Evolutionary conservation across 2,329 filamentous ascomycete species (phyloP), one percentile per base, ranked within the genome.

Genomic region (Fusarium setosum): DNA sequence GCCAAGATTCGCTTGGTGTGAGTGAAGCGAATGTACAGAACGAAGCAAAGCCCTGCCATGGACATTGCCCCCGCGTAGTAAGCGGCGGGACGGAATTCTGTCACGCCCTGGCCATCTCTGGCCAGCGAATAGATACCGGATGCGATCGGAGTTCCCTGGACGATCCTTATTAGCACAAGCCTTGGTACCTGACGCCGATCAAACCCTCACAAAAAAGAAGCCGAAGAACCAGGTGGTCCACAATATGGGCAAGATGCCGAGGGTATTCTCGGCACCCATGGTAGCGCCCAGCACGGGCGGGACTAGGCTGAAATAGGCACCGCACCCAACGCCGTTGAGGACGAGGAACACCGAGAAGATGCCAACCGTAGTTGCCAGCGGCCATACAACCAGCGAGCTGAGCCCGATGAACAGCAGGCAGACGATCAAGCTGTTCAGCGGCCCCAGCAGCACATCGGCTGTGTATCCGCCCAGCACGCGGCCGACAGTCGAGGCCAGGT

Each of bases 201-300:
- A 45, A 41, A 59, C 66, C n/a, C 26, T 35, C 37, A 75, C 73
- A 3, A 75, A 72, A 31, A 75, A 74, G 55, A 74, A 75, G 0
- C 73, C 73, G 20, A 61, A 73, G 12, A 73, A 74, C 73, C 73
- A 75, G 0, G 70, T 71, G 3, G 72, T 75, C 69, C 72, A 73
- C 1, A 75, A 54, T 4, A 75, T 71, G 0, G 73, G 72, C 1
- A 75, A 44, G 2, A 73, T 69, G 1, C 69, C 68, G 0, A 74
- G 61, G 0, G 64, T 67, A 5, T 70, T 71, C 29, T 70, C 68
- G 4, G 44, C 23, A 0, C 73, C 73, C 54, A 75, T 74, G 0
- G 65, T 67, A 1, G 70, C 67, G 1, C 73, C 70, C 5, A 75
- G 32, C 21, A 70, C 71, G 1, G 72, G 63, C 1, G 73, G 73